Conservation (phyloP, 1,139 yeast species). For the Scheffersomyces insectosa region DNA sequence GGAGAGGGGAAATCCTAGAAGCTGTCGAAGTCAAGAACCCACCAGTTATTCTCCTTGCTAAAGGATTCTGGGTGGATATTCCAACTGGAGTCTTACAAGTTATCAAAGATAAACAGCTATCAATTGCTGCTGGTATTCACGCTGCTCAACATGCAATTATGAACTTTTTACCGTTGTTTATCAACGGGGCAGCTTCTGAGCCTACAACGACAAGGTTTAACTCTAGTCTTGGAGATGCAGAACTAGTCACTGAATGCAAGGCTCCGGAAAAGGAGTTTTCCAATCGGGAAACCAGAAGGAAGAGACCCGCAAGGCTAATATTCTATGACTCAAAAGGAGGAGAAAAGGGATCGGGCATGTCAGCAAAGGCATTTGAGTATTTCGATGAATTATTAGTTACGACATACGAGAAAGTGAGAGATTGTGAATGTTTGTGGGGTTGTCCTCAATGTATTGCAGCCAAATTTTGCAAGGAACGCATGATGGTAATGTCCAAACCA, state of each 20-base stretch:
- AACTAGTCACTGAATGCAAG: conserved; percentile 88
- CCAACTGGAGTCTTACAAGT: conserved; percentile 63
- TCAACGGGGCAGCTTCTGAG: conserved; percentile 41
- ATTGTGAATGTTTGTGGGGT: conserved; percentile 81
- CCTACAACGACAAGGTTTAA: conserved; percentile 52
- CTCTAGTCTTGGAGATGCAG: conserved; percentile 51
- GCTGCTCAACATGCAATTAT: conserved; percentile 92
- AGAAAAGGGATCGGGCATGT: conserved; percentile 72
- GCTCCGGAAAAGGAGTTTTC: conserved; percentile 97
- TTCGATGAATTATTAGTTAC: conserved; percentile 63
- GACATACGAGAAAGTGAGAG: conserved; percentile 57
- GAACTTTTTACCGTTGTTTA: conserved; percentile 67
- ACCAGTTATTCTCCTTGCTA: conserved; percentile 65
- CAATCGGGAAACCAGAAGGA: conserved; percentile 61
- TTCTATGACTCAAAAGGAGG: conserved; percentile 87
- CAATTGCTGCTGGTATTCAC: conserved; percentile 90
- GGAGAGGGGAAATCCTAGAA: conserved; percentile 75
- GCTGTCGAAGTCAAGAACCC: conserved; percentile 92
- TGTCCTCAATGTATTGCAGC: conserved; percentile 88
- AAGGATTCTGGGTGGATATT: conserved; percentile 91
- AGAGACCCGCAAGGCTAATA: conserved; percentile 82
- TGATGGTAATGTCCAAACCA: conserved; percentile 81
- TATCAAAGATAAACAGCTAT: conserved; percentile 56
- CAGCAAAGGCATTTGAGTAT: conserved; percentile 76
- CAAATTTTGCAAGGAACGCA: conserved; percentile 74